phyloP scores from a whole-genome alignment of 352 stramenopile species.

The Pythium myriotylum region DNA sequence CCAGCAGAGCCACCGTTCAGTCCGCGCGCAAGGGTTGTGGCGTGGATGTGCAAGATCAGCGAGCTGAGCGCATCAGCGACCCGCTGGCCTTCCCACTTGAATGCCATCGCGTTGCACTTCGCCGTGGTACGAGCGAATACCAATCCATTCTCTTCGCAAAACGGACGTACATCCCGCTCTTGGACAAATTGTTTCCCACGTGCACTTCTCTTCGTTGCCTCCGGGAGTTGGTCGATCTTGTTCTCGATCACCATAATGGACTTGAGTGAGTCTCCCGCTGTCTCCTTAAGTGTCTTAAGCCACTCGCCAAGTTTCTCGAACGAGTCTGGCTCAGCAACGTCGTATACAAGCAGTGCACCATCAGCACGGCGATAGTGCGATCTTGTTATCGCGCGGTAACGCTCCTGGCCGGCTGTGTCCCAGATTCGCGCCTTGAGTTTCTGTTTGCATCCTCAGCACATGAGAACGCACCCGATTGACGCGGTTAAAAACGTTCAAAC shows the following conservation, averaged over 20 bases:
- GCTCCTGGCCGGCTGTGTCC: constrained; percentile 89
- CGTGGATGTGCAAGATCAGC: constrained; percentile 68
- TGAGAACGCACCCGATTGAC: too few species aligned
- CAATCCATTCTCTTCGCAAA: constrained; percentile 59
- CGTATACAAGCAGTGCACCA: constrained; percentile 91
- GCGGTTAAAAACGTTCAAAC: constrained; percentile 2
- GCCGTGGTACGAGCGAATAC: constrained; percentile 66
- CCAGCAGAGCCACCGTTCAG: background rate
- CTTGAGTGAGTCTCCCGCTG: constrained; percentile 83
- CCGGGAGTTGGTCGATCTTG: constrained; percentile 80
- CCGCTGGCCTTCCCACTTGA: constrained; percentile 61
- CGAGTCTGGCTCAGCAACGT: constrained; percentile 84
- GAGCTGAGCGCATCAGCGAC: constrained; percentile 56
- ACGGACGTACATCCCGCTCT: constrained; percentile 41
- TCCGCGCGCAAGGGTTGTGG: constrained; percentile 34
- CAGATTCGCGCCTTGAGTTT: constrained; percentile 85
- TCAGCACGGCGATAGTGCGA: constrained; percentile 86
- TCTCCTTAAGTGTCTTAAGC: constrained; percentile 87
- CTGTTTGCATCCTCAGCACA: too few species aligned
- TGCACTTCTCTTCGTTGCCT: background rate
- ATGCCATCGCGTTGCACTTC: constrained; percentile 60
- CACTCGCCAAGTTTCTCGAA: constrained; percentile 89
- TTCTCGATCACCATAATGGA: constrained; percentile 90
- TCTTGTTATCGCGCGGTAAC: constrained; percentile 89
- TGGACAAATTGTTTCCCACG: constrained; percentile 51